Base-by-base conservation (phyloP, 2,329 filamentous ascomycete species). In the Fusarium agapanthi region DNA sequence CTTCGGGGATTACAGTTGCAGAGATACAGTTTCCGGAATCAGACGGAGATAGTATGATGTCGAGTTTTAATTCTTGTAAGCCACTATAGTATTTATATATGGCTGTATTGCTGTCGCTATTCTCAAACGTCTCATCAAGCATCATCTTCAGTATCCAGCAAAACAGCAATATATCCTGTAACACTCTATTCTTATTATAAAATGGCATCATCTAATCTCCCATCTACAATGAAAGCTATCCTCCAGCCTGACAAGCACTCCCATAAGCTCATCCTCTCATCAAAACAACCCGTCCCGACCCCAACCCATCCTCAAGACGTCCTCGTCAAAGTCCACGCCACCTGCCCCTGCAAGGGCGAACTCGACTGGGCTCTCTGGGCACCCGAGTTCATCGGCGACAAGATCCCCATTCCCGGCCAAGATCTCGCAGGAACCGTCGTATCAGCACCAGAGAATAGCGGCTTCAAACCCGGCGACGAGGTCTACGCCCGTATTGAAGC, bases 341-440 rank as follows among this genome's bases (percentile, higher is more conserved):
- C 81, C 0, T 72, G 80, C 3, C 78, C 79, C 2, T 80, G 77
- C 69, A 74, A 78, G 35, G 78, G 79, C 20, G 80, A 80, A 62
- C 77, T 82, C 5, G 67, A 72, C 51, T 83, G 81, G 81, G 71
- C 67, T 5, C 44, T 74, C 18, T 66, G 68, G 66, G 69, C 71
- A 8, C 71, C 76, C 7, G 67, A 71, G 9, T 64, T 75, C 15
- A 71, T 75, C 43, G 69, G 73, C 12, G 71, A 72, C 57, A 74
- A 73, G 60, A 67, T 69, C 18, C 78, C 77, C 35, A 76, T 81
- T 4, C 79, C 80, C 1, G 78, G 83, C 45, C 80, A 82, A 43
- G 83, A 85, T 61, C 73, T 84, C 26, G 76, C 82, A 1, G 83
- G 83, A 14, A 79, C 76, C 6, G 82, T 85, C 16, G 75, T 82